Base-by-base conservation (phyloP, 176 grass and related monocot genomes). In the Oryza australiensis region DNA sequence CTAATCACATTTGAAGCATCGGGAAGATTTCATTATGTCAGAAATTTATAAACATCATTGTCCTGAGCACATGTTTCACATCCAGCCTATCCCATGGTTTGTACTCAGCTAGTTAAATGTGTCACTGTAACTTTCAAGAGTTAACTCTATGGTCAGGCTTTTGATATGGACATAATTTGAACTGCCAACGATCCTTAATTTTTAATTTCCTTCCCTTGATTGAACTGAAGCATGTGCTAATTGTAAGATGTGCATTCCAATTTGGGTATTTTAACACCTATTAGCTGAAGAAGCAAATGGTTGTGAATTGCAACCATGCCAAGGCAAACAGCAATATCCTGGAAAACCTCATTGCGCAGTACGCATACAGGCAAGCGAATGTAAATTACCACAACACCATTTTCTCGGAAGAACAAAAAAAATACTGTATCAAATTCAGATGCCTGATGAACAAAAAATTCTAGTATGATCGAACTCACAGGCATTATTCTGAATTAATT, bases 41-140 rank as follows among this genome's bases (percentile, higher is more conserved):
- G 0, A 41, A 41, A 41, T 41, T 41, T 41, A 12, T 3, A 41
- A 41, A 41, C 23, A 55, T 62, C 6, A 20, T 57, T 35, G 26
- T 81, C 64, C 32, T 26, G 27, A 73, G 23, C 26, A 23, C 20
- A 46, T 73, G 35, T 16, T 62, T 30, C 12, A 33, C 6, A 73
- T 68, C 23, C 20, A 68, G 26, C 3, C 46, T 69, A 35, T 68
- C 7, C 51, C 9, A 62, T 62, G 5, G 26, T 41, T 41, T 11
- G 12, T 38, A 65, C 42, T 27, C 57, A 35, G 30, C 18, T 30
- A 22, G 14, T 28, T 28, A 79, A 29, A 38, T 65, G 22, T 12
- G 30, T 15, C 0, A 86, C 4, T 40, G 76, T 60, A 73, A 65
- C 18, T 86, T 73, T 23, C 30, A 79, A 23, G 24, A 66, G 9